Evolutionary conservation across 2,329 filamentous ascomycete genomes (phyloP).

Genomic region (Monilinia fructicola): DNA sequence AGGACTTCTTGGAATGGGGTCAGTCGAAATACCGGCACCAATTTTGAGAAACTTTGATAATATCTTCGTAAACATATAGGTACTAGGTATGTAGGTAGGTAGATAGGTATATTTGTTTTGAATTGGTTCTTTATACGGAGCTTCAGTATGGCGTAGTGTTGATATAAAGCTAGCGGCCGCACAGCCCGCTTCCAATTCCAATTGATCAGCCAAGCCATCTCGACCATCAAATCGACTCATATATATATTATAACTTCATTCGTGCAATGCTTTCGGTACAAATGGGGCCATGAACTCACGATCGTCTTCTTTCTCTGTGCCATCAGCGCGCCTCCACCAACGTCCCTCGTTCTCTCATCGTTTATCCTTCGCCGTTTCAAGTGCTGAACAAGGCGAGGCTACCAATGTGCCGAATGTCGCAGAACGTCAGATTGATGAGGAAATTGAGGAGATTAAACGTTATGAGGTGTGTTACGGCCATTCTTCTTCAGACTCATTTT

Average conservation of each 20-base stretch:
- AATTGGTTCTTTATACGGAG: too few relatives aligned
- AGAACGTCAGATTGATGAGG: conserved; percentile 78
- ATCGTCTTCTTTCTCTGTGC: conserved; percentile 39
- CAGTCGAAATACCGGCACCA: background rate
- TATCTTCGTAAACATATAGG: too few relatives aligned
- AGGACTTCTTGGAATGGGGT: background rate
- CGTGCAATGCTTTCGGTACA: conserved; percentile 3
- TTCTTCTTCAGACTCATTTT: background rate
- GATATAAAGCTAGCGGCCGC: conserved; percentile 10
- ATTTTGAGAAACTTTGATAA: background rate
- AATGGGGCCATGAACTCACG: conserved; percentile 41
- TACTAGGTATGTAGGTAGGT: too few relatives aligned
- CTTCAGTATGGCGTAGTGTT: too few relatives aligned
- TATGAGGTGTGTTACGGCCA: conserved; percentile 65
- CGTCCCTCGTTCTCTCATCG: conserved; percentile 44
- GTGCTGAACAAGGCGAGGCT: conserved; percentile 61
- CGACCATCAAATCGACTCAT: conserved; percentile 1
- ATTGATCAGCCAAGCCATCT: conserved; percentile 8
- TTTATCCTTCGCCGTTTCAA: conserved; percentile 66
- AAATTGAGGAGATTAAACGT: conserved; percentile 96
- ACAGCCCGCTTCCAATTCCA: background rate
- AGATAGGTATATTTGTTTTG: too few relatives aligned
- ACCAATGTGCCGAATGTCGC: conserved; percentile 51
- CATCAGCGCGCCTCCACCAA: conserved; percentile 32
- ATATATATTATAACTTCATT: background rate